phyloP scores from a whole-genome alignment of 441 rosid genomes.

The Populus hybrid region DNA sequence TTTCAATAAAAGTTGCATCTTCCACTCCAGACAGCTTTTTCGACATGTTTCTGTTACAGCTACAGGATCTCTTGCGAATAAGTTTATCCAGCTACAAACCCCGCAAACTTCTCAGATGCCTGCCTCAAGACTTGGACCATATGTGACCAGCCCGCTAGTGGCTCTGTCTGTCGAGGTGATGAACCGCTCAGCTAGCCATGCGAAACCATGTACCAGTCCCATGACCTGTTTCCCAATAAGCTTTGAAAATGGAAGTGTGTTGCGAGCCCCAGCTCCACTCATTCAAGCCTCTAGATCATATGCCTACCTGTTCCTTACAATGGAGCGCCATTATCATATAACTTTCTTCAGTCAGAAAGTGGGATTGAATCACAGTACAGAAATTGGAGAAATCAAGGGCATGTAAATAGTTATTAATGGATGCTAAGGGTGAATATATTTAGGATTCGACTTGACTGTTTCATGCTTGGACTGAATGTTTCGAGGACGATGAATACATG shows the following conservation, averaged over 20 bases:
- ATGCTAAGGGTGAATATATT: too few relatives aligned
- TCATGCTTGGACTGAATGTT: background rate
- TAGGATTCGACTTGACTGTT: background rate
- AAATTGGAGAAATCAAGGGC: background rate
- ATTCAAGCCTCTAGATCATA: conserved; percentile 2
- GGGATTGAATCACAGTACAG: background rate
- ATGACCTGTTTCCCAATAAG: background rate
- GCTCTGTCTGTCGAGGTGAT: background rate
- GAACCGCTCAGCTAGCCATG: background rate
- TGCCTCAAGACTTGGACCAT: background rate
- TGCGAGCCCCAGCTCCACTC: conserved; percentile 13
- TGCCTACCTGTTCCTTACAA: background rate
- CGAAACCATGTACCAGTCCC: background rate
- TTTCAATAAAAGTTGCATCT: too few relatives aligned
- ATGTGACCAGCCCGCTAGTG: background rate
- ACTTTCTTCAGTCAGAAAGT: background rate
- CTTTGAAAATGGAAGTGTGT: background rate
- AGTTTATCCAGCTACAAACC: too few relatives aligned
- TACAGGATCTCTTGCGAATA: too few relatives aligned
- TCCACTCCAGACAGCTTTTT: too few relatives aligned
- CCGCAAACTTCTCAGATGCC: background rate
- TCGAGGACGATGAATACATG: background rate
- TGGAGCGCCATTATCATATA: background rate
- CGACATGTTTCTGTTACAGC: too few relatives aligned
- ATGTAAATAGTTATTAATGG: background rate